These are phyloP conservation scores for Serpula lacrymans DNA, from an alignment of 768 basidiomycete genomes.

Conservation along the genomic window DNA sequence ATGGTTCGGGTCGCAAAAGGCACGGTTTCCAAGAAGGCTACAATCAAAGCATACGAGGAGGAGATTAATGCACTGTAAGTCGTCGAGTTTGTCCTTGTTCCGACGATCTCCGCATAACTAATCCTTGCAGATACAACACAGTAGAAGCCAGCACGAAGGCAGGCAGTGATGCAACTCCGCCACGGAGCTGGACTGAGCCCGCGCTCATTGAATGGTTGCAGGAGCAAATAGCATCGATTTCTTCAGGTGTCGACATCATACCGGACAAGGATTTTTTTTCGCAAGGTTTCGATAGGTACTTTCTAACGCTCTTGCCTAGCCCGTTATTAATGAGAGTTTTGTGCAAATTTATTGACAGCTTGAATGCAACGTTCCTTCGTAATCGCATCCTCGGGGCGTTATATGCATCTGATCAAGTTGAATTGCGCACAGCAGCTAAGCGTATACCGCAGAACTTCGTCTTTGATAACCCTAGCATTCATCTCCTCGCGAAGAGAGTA, in stretches of 20 bases:
- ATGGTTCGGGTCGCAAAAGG: slow-evolving; percentile 35
- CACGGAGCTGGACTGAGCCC: slow-evolving; percentile 3
- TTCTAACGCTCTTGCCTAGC: slow-evolving; percentile 16
- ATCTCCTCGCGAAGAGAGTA: slow-evolving; percentile 11
- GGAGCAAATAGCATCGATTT: slow-evolving; percentile 4
- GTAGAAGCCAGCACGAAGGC: slow-evolving; percentile 1
- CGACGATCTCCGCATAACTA: background rate
- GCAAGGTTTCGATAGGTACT: slow-evolving; percentile 11
- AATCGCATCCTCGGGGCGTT: slow-evolving; percentile 29
- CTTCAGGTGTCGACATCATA: slow-evolving; percentile 1
- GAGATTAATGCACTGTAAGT: slow-evolving; percentile 24
- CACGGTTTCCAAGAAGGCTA: slow-evolving; percentile 14
- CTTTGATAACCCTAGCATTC: slow-evolving; percentile 16
- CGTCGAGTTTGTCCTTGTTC: slow-evolving; percentile 1
- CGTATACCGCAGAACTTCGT: slow-evolving; percentile 15
- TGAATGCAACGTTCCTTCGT: slow-evolving; percentile 33
- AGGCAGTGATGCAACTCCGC: background rate
- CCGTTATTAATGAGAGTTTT: slow-evolving; percentile 8
- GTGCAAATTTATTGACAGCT: slow-evolving; percentile 14
- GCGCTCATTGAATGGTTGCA: slow-evolving; percentile 11
- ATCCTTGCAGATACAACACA: slow-evolving; percentile 4
- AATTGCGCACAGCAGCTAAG: slow-evolving; percentile 20
- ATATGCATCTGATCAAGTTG: slow-evolving; percentile 4
- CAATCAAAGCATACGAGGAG: slow-evolving; percentile 17
- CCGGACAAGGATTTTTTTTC: slow-evolving; percentile 5